phyloP scores from a whole-genome alignment of 1,284 basidiomycete species.

The Neonothopanus nambi region DNA sequence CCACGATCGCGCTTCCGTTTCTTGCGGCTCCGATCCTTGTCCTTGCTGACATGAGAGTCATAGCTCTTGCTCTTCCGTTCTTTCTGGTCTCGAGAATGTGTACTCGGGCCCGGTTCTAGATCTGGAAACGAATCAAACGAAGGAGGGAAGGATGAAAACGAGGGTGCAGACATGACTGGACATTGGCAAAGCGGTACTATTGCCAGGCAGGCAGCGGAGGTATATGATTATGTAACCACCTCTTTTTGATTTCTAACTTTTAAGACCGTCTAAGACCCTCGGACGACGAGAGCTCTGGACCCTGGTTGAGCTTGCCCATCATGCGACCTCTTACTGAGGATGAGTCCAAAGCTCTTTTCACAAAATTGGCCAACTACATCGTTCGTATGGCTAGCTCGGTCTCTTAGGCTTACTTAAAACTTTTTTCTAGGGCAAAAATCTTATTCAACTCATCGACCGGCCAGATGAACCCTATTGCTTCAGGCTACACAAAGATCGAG shows the following conservation, averaged over 20 bases:
- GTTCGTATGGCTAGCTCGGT: conserved; percentile 41
- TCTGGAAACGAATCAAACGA: conserved; percentile 70
- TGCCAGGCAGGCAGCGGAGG: neutral
- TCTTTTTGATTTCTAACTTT: neutral
- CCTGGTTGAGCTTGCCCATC: neutral
- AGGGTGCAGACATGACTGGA: conserved; percentile 46
- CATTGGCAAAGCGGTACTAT: neutral
- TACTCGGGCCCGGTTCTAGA: conserved; percentile 35
- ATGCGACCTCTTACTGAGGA: conserved; percentile 88
- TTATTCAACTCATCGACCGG: conserved; percentile 87
- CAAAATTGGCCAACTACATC: conserved; percentile 91
- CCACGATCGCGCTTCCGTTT: conserved; percentile 19
- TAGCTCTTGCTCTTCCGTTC: conserved; percentile 14
- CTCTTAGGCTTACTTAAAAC: neutral
- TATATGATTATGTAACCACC: neutral
- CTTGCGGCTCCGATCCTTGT: conserved; percentile 16
- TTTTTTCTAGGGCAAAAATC: conserved; percentile 73
- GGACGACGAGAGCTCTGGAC: neutral
- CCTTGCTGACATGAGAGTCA: conserved; percentile 10
- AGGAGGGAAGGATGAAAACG: conserved; percentile 58
- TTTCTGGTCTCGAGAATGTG: no score
- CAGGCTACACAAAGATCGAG: conserved; percentile 86
- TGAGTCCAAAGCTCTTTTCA: conserved; percentile 85
- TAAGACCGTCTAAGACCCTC: neutral
- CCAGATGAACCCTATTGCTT: conserved; percentile 89